Evolutionary conservation across 495 filamentous ascomycete genomes (phyloP), one percentile per base, ranked within the genome.

Genomic region (Hapsidospora chrysogenum): DNA sequence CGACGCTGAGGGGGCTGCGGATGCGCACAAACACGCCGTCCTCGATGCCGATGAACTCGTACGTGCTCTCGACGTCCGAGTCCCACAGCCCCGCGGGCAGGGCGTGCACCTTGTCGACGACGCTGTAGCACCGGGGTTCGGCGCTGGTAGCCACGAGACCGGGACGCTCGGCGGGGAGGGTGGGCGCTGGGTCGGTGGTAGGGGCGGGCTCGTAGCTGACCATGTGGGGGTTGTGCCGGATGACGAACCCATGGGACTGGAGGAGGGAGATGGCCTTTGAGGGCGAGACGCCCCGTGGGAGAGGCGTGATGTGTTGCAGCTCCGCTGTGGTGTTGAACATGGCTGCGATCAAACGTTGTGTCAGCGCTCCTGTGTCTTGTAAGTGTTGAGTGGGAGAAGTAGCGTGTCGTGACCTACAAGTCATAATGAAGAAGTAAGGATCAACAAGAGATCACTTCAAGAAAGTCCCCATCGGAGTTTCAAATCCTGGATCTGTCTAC

Each of bases 221-320:
- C 34, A 60, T 41, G 46, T 59, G 57, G 18, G 63, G 61, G 41
- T 63, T 56, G 48, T 56, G 58, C 25, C 38, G 22, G 3, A 66
- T 44, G 49, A 61, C 54, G 50, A 63, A 61, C 3, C 38, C 41
- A 43, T 63, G 76, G 50, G 74, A 66, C 41, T 78, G 76, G 6
- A 83, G 68, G 9, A 73, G 64, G 28, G 61, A 54, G 25, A 82
- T 51, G 25, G 72, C 77, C 8, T 63, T 64, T 35, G 70, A 58
- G 19, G 64, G 68, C 4, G 64, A 66, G 21, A 72, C 59, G 19
- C 49, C 53, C 1, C 56, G 22, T 0, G 80, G 76, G 34, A 83
- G 63, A 1, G 68, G 57, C 9, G 73, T 76, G 20, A 68, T 58
- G 42, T 66, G 69, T 21, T 62, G 64, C 35, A 76, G 52, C 25